Conservation (phyloP, 2,329 filamentous ascomycete genomes). For the Alternaria gaisen region DNA sequence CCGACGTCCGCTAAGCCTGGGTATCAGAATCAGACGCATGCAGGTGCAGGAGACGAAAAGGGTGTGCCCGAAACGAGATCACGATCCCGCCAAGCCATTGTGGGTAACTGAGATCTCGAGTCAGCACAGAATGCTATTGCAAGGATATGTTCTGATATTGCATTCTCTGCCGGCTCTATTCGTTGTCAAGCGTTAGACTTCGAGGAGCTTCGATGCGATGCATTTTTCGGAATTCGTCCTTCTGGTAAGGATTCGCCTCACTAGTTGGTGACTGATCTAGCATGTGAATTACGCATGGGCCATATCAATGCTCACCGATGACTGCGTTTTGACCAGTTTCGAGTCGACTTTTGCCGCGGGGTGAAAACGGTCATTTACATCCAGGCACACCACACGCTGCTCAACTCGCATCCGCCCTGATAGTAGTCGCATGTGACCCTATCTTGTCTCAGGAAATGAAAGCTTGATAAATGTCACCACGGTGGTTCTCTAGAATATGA, state of each 20-base stretch:
- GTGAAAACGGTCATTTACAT: neutral
- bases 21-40: constrained; percentile 20
- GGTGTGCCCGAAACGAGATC: constrained; percentile 21
- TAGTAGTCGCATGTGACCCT: neutral
- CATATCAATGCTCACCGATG: neutral
- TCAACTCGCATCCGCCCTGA: neutral
- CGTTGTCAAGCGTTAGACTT: constrained; percentile 7
- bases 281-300: constrained; percentile 13
- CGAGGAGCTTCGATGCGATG: constrained; percentile 4
- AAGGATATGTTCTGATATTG: constrained; percentile 7
- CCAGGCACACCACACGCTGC: neutral
- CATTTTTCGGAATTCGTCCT: constrained; percentile 7
- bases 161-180: constrained; percentile 12
- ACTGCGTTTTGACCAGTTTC: constrained; percentile 7
- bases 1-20: constrained; percentile 14
- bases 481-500: neutral
- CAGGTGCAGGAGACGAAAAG: constrained; percentile 18
- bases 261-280: constrained; percentile 1
- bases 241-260: constrained; percentile 13
- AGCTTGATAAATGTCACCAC: neutral
- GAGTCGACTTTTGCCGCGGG: constrained; percentile 6
- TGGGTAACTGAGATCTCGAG: constrained; percentile 15
- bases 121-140: constrained; percentile 12
- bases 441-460: neutral
- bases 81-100: constrained; percentile 18